Percentiles rank a stretch among this genome's conserved stretches.
These are phyloP conservation scores for Geotrichum cucujoidarum DNA, from an alignment of 1,139 yeast species.

Conservation along the genomic window DNA sequence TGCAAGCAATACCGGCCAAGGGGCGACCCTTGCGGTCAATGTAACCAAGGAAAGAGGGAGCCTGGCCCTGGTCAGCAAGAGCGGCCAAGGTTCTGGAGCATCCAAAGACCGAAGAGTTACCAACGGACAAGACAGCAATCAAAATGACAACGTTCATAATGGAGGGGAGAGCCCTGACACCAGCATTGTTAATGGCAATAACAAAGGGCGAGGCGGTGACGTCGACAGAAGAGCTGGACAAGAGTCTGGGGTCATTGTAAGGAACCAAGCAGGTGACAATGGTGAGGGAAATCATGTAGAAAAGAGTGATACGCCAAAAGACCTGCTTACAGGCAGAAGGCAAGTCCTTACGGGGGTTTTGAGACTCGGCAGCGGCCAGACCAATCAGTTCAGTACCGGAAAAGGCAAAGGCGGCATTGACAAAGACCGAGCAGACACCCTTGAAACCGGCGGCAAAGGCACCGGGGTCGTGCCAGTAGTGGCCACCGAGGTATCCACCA, in stretches of 20 bases:
- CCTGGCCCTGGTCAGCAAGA: constrained; percentile 71
- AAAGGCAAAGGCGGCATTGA: constrained; percentile 84
- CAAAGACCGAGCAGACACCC: constrained; percentile 76
- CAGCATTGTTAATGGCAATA: constrained; percentile 55
- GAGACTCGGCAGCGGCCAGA: constrained; percentile 59
- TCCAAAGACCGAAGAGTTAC: constrained; percentile 71
- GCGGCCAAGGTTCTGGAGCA: constrained; percentile 79
- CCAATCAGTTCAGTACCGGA: constrained; percentile 84
- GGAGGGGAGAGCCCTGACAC: constrained; percentile 56
- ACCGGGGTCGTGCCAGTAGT: constrained; percentile 58
- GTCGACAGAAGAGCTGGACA: constrained; percentile 48
- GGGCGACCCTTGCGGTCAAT: constrained; percentile 75
- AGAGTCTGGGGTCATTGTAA: constrained; percentile 47
- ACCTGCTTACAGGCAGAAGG: constrained; percentile 73
- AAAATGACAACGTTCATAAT: constrained; percentile 69
- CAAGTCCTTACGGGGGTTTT: constrained; percentile 55
- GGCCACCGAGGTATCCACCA: constrained; percentile 58
- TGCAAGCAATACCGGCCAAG: constrained; percentile 54
- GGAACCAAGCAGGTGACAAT: constrained; percentile 67
- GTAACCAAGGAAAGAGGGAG: constrained; percentile 66
- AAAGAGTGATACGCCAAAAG: constrained; percentile 64
- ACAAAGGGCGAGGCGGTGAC: constrained; percentile 69
- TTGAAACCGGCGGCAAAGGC: constrained; percentile 66
- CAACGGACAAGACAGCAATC: constrained; percentile 62
- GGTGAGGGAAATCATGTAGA: constrained; percentile 57